Base-by-base conservation (phyloP, 1,284 basidiomycete species). In the Boletus semigastroideus region DNA sequence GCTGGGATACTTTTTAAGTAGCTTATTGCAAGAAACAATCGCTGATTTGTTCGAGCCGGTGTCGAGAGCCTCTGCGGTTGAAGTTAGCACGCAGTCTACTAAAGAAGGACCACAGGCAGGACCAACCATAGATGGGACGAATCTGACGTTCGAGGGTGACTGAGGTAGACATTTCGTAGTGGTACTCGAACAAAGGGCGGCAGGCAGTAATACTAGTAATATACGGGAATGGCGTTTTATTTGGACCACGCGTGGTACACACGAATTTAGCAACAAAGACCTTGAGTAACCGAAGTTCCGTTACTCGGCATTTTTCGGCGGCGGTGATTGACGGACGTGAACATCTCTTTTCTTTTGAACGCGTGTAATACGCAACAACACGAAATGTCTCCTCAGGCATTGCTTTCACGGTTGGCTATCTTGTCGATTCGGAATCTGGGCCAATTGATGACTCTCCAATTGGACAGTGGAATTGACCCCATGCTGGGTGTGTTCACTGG, bases 41-140 rank as follows among this genome's bases (percentile, higher is more conserved):
- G 90, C 90, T 31, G 86, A 84, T 73, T 92, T 92, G 73, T 86
- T 86, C n/a, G 89, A 90, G 46, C 83, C 83, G 39, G 83, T 86
- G 72, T 93, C 91, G 56, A 94, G 75, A 38, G 90, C 84, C 77
- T 92, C 91, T 93, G 59, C 5, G 55, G 48, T 48, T 11, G 37
- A 42, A 16, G 22, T 25, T 38, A 63, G 48, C 33, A 52, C 27
- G 31, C 25, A 37, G 53, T 48, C 38, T 13, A 33, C 11, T 13
- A 22, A 25, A 33, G 37, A 36, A 17, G n/a, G 22, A n/a, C 19
- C 30, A 42, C 9, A 11, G 45, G 27, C 25, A 46, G 40, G 34
- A 53, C 78, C 57, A 48, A 90, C 87, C 88, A 64, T 90, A 90
- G 67, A 90, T 84, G 55, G 85, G 87, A 57, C 84, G 83, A 67